These are phyloP conservation scores for Phytophthora niederhauseri DNA, from an alignment of 352 stramenopile genomes.

Conservation along the genomic window DNA sequence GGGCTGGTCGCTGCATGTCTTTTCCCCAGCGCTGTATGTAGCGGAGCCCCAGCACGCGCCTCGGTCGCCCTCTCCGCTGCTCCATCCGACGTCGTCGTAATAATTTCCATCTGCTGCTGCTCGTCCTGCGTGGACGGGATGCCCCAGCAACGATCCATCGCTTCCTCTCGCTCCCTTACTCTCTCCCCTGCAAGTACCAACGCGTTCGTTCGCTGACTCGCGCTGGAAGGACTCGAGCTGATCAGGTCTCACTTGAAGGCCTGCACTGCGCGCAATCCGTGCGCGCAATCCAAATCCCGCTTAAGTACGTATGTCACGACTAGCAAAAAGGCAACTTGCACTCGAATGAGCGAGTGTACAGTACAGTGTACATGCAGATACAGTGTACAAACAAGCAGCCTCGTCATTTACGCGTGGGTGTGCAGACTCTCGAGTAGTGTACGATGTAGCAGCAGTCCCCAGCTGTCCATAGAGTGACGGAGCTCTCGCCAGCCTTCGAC, in stretches of 20 bases:
- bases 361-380: not conserved
- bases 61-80: not conserved
- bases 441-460: slow-evolving; percentile 31
- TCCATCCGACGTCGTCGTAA: not conserved
- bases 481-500: slow-evolving; percentile 29
- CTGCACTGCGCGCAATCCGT: slow-evolving; percentile 1
- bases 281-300: slow-evolving; percentile 20
- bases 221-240: not conserved
- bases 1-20: slow-evolving; percentile 17
- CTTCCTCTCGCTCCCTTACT: not conserved
- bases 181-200: slow-evolving; percentile 1
- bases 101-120: not conserved
- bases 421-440: slow-evolving; percentile 36
- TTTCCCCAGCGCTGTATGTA: slow-evolving; percentile 12
- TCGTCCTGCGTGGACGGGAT: not conserved
- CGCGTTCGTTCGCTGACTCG: not conserved
- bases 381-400: not conserved
- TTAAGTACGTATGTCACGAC: slow-evolving; percentile 18
- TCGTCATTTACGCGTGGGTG: slow-evolving; percentile 6
- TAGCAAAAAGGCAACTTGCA: slow-evolving; percentile 18
- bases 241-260: slow-evolving; percentile 16
- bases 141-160: slow-evolving; percentile 23
- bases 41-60: not conserved
- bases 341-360: not conserved
- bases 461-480: slow-evolving; percentile 37